Conservation (phyloP, 2,329 filamentous ascomycete genomes). For the Colletotrichum simmondsii region DNA sequence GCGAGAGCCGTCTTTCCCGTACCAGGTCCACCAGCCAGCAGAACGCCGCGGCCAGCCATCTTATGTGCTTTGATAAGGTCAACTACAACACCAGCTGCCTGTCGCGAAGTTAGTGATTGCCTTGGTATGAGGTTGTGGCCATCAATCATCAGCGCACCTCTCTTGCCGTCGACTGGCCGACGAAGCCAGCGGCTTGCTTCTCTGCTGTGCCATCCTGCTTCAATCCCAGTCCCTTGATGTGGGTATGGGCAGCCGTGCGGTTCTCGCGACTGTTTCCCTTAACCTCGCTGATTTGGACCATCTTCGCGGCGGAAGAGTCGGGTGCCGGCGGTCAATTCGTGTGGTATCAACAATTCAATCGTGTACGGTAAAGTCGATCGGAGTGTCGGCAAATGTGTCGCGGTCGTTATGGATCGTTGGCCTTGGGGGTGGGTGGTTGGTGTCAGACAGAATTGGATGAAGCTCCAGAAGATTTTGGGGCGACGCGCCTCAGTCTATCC, state of each 20-base stretch:
- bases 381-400: slow-evolving; percentile 6
- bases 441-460: slow-evolving; percentile 25
- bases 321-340: slow-evolving; percentile 32
- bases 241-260: slow-evolving; percentile 94
- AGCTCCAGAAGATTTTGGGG: slow-evolving; percentile 37
- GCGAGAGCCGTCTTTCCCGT: slow-evolving; percentile 98
- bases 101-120: slow-evolving; percentile 21
- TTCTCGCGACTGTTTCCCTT: slow-evolving; percentile 96
- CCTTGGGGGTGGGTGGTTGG: slow-evolving; percentile 13
- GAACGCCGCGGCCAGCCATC: slow-evolving; percentile 94
- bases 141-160: slow-evolving; percentile 70
- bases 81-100: slow-evolving; percentile 96
- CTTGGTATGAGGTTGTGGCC: neutral
- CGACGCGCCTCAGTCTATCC: slow-evolving; percentile 33
- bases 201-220: slow-evolving; percentile 88
- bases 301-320: slow-evolving; percentile 53
- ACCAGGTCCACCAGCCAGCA: slow-evolving; percentile 93
- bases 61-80: slow-evolving; percentile 96
- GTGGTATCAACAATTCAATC: slow-evolving; percentile 18
- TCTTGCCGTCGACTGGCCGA: slow-evolving; percentile 87
- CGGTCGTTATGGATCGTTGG: slow-evolving; percentile 2
- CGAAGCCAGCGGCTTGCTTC: slow-evolving; percentile 82
- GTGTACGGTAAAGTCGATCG: neutral
- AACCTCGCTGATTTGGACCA: slow-evolving; percentile 94
- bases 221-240: slow-evolving; percentile 95